Base-by-base conservation (phyloP, 2,329 filamentous ascomycete genomes). In the Diplodia sapinea region DNA sequence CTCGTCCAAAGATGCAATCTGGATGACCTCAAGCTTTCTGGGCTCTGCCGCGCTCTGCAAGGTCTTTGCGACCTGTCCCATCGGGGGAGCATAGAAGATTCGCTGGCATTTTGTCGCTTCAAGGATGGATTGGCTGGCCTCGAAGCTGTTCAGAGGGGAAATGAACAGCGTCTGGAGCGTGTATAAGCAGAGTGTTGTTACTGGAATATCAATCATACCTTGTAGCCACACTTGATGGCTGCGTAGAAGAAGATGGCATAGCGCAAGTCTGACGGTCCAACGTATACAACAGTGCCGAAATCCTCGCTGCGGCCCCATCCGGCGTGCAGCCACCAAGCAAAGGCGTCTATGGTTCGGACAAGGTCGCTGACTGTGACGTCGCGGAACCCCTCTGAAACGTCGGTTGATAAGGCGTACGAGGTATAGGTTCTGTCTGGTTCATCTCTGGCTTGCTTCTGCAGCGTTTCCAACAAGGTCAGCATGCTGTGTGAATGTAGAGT, bases 141-240 rank as follows among this genome's bases (percentile, higher is more conserved):
- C 63, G 26, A 69, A 57, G 40, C 67, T 70, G 59, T 71, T 72
- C 36, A 70, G 66, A 31, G 72, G 70, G 17, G 71, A 72, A 6
- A 69, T 54, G 12, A 73, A 68, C 12, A 73, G 68, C 5, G 50
- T 52, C 50, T 52, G 23, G 20, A 17, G 3, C 23, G 23, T 31
- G 50, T 20, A 4, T 20, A 3, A 52, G 26, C 1, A 2, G 17
- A 15, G 11, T 40, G 4, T 40, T 0, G 13, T 8, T 0, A 8
- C 50, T 17, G 4, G 11, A 17, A 2, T 1, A 26, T 26, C 12
- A 31, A n/a, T 5, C 50, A 11, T 65, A 75, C 73, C 69, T 71
- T 71, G 63, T 72, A 72, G 3, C 73, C 73, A 31, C 70, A 66
- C 50, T 74, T 74, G 43, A 71, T 65, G 38, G 70, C 69, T 13